Evolutionary conservation across 176 grass and related monocot genomes (phyloP), one percentile per base, ranked within the genome.

Genomic region (Rhipidocladum racemiflorum): DNA sequence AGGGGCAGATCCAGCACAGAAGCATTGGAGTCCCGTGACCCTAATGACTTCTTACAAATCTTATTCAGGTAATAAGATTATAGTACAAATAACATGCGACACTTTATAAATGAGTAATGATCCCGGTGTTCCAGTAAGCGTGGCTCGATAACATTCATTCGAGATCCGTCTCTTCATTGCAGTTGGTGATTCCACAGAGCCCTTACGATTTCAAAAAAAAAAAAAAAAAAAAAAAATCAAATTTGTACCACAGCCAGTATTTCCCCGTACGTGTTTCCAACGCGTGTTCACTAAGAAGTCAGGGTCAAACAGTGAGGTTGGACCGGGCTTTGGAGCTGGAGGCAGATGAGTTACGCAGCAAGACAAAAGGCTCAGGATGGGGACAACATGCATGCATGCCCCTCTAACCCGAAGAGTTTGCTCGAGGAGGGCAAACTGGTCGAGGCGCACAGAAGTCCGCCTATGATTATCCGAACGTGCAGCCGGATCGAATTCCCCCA

Each of bases 391-490:
- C 34, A 40, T 30, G n/a, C n/a, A 39, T 60, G 11, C 4, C 38
- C 38, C 65, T 61, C 6, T 12, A 43, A 3, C 10, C 12, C 10
- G 54, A 8, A 79, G 82, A 89, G 87, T 89, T 81, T 16, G 76
- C 4, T 18, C 24, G 20, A 61, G 61, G 32, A 63, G 32, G 38
- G 77, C 42, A 76, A 76, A 35, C 69, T 44, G n/a, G 70, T 11
- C 61, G 75, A 54, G 30, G 11, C 9, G 49, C 61, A 18, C 53
- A 39, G 0, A 85, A 81, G 87, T 89, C 82, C 3, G 24, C 53
- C 62, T 21, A 59, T 85, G 70, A 38, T 89, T 85, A 85, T 85
- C 82, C 82, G 87, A 38, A 80, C 67, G 21, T 65, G 40, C 75
- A 54, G 15, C 24, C 39, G 9, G 16, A n/a, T n/a, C n/a, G n/a